Evolutionary conservation across 139 green algal species (phyloP), one percentile per base, ranked within the genome.

Genomic region (Bryopsis sp.): DNA sequence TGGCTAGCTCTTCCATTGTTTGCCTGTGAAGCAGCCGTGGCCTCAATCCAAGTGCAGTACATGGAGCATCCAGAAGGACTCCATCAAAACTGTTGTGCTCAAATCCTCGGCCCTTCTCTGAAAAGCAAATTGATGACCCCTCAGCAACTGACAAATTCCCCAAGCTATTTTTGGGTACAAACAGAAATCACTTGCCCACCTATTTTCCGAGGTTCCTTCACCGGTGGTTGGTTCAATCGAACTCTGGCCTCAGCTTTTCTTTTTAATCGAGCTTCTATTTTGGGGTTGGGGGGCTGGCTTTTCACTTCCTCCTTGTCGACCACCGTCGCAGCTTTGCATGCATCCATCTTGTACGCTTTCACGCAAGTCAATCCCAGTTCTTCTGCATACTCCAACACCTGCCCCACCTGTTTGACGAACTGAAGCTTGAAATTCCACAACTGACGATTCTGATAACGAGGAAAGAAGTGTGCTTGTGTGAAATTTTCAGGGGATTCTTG

Each of bases 41-140:
- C 24, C 92, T 72, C 32, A 97, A 78, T 4, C 91, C 91, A 22
- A 97, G 75, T 0, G 87, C 90, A 3, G 86, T 86, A 82, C 92
- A 97, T 2, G 92, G 93, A 1, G 87, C 88, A 67, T 97, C 92
- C 46, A 97, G 75, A 47, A 97, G 77, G 2, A 97, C 73, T 6
- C 76, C 67, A 64, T 95, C 87, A 74, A 98, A 97, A 43, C 38
- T 77, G 11, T 76, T 76, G 1, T 79, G 76, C 0, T 72, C 36
- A 64, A 96, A 93, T 7, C 73, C 74, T 0, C 28, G 1, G 32
- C 33, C 26, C 7, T 64, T 70, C 34, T 28, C n/a, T n/a, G n/a
- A n/a, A n/a, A n/a, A n/a, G n/a, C n/a, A n/a, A n/a, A n/a, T n/a
- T n/a, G n/a, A n/a, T n/a, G n/a, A n/a, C n/a, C n/a, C n/a, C n/a